A percentile compares a stretch with the other conserved stretches of the same genome.
These are phyloP conservation scores for Vitis hybrid DNA, from an alignment of 177 flowering plant genomes.

Conservation along the genomic window DNA sequence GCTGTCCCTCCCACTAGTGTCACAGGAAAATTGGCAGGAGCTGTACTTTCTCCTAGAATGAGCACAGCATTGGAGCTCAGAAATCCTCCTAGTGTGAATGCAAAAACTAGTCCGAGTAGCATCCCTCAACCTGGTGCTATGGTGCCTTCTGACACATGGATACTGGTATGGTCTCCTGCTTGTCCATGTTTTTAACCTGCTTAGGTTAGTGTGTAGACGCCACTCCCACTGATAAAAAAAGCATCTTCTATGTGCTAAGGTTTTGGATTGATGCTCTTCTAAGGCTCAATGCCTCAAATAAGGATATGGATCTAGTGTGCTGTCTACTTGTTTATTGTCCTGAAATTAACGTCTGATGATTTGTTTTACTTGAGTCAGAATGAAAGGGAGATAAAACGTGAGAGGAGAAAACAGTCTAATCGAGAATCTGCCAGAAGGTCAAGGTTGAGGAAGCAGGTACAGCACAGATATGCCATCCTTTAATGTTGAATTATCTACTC, in stretches of 20 bases:
- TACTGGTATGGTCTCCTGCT: conserved; percentile 43
- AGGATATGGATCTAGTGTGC: no score
- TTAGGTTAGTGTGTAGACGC: not conserved
- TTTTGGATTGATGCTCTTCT: not conserved
- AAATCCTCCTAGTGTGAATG: conserved; percentile 26
- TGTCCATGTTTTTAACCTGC: not conserved
- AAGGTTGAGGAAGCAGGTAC: conserved; percentile 82
- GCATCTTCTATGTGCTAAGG: not conserved
- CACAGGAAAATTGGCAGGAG: conserved; percentile 33
- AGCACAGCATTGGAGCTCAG: conserved; percentile 44
- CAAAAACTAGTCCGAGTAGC: conserved; percentile 27
- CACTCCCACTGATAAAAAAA: no score
- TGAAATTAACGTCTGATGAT: not conserved
- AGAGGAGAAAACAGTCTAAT: conserved; percentile 92
- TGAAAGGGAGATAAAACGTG: conserved; percentile 80
- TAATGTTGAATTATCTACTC: not conserved
- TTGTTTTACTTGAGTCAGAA: conserved; percentile 32
- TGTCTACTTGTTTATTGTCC: not conserved
- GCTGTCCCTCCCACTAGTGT: conserved; percentile 27
- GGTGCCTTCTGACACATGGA: conserved; percentile 63
- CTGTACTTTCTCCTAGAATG: conserved; percentile 40
- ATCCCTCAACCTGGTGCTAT: conserved; percentile 33
- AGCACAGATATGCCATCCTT: not conserved
- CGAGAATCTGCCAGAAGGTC: conserved; percentile 98
- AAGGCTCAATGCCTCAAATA: no score